A percentile compares a stretch with the other conserved stretches of the same genome.
These are phyloP conservation scores for Licmophora abbreviata DNA, from an alignment of 108 stramenopile species.

Conservation along the genomic window DNA sequence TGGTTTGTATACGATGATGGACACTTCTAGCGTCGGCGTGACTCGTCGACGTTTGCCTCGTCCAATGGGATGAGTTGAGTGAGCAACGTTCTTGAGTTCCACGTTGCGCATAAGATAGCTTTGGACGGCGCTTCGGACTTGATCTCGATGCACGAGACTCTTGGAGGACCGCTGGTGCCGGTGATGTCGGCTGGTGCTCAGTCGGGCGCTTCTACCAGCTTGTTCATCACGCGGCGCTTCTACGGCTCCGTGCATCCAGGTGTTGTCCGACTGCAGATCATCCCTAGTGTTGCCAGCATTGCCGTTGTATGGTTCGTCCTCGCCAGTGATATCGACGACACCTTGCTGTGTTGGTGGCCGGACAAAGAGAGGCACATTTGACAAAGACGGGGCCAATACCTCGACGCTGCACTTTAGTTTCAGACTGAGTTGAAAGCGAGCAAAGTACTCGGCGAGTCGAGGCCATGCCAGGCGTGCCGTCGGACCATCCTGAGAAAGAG, in stretches of 20 bases:
- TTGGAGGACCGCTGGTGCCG: too few species aligned
- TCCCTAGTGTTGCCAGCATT: too few species aligned
- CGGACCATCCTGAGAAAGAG: constrained; percentile 43
- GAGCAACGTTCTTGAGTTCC: constrained; percentile 56
- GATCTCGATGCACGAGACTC: too few species aligned
- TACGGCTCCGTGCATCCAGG: too few species aligned
- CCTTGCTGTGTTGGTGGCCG: constrained; percentile 20
- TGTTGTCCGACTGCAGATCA: too few species aligned
- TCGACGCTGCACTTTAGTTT: constrained; percentile 60
- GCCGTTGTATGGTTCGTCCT: too few species aligned
- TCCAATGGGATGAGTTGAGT: constrained; percentile 41
- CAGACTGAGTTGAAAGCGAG: constrained; percentile 59
- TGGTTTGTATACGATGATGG: constrained; percentile 59
- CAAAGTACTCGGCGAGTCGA: constrained; percentile 73
- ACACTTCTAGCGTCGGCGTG: constrained; percentile 38
- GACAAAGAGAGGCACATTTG: constrained; percentile 45
- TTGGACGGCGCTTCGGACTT: constrained; percentile 35
- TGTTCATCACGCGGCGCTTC: too few species aligned
- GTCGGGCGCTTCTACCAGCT: too few species aligned
- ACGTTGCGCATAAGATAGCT: constrained; percentile 24
- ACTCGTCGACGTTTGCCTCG: constrained; percentile 13
- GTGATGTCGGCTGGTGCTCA: too few species aligned
- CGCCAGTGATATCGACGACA: not conserved
- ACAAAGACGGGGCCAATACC: constrained; percentile 66
- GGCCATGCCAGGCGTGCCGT: constrained; percentile 56